Base-by-base conservation (phyloP, 495 filamentous ascomycete genomes). In the Penicillium turbatum region DNA sequence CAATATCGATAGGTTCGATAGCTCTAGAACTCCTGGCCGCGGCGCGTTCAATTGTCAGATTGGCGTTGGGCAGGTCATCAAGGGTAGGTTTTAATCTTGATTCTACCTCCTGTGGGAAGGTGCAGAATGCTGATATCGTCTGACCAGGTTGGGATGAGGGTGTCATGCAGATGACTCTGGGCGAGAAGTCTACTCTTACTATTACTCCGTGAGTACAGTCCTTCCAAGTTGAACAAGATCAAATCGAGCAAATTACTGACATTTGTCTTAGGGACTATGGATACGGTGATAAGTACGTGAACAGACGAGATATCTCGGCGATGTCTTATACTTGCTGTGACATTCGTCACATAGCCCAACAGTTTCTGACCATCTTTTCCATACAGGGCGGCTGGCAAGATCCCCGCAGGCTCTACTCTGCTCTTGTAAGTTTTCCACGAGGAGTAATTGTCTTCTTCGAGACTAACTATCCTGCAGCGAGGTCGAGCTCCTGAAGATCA, bases 81-180 rank as follows among this genome's bases (percentile, higher is more conserved):
- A 78, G 71, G 89, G 89, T 91, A 73, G 46, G 70, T 54, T 17
- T 26, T 34, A 41, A 19, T 16, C 2, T 19, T 27, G 10, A 29
- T 13, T 34, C 21, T 30, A 30, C 27, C 40, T 13, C 13, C 9
- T 8, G 26, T 8, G 37, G 15, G 29, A 21, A 6, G n/a, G 21
- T 19, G n/a, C 6, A 36, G 7, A 32, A 36, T 34, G 51, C 45
- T 42, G 19, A 37, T 10, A 30, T 10, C 17, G 17, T 31, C n/a
- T 3, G 10, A 31, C 39, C 62, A 91, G 89, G 90, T 40, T 95
- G 90, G 90, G 90, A 95, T 56, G 84, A 92, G 76, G 90, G 86
- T 53, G 88, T 95, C 27, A 71, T 80, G 19, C 73, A 82, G 54
- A 92, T 95, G 88, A 84, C 77, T 57, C 73, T 90, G 9, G 90